A percentile compares a stretch with the other conserved stretches of the same genome.
phyloP scores from a whole-genome alignment of 2,329 filamentous ascomycete genomes.

The Epichloe hybrida region DNA sequence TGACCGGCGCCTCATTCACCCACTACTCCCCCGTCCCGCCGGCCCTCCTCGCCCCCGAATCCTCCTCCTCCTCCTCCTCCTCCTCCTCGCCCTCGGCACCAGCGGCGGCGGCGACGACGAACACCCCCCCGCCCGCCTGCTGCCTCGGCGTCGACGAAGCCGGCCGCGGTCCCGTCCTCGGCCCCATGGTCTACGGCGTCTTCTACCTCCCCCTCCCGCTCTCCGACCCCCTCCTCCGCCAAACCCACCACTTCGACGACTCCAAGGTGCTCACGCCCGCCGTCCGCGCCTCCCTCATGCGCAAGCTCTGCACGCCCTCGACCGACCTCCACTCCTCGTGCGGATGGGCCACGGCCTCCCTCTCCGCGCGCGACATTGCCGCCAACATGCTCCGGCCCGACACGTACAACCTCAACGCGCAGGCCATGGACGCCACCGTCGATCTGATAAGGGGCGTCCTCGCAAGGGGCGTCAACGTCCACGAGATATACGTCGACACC shows the following conservation, averaged over 20 bases:
- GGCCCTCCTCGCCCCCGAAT: conserved; percentile 33
- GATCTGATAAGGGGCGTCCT: conserved; percentile 67
- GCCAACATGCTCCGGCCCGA: conserved; percentile 60
- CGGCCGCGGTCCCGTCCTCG: conserved; percentile 84
- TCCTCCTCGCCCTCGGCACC: conserved; percentile 16
- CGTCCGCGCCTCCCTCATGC: conserved; percentile 61
- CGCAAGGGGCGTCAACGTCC: conserved; percentile 64
- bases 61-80: conserved; percentile 9
- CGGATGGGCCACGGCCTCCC: conserved; percentile 74
- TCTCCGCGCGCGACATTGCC: conserved; percentile 74
- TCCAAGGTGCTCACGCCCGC: conserved; percentile 77
- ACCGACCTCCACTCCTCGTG: conserved; percentile 39
- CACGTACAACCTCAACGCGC: conserved; percentile 84
- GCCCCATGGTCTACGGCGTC: conserved; percentile 59
- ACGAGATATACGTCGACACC: conserved; percentile 90
- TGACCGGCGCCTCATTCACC: conserved; percentile 54
- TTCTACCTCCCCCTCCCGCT: conserved; percentile 63
- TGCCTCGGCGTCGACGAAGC: conserved; percentile 88
- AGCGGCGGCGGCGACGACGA: neutral
- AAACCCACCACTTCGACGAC: conserved; percentile 81
- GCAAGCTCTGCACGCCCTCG: conserved; percentile 52
- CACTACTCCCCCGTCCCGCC: conserved; percentile 57
- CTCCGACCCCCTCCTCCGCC: conserved; percentile 58
- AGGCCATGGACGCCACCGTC: conserved; percentile 87
- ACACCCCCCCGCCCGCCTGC: conserved; percentile 30